Percentiles rank a stretch among this genome's conserved stretches.
phyloP scores from a whole-genome alignment of 805 yeast genomes.

The Candida xiaguanensis region DNA sequence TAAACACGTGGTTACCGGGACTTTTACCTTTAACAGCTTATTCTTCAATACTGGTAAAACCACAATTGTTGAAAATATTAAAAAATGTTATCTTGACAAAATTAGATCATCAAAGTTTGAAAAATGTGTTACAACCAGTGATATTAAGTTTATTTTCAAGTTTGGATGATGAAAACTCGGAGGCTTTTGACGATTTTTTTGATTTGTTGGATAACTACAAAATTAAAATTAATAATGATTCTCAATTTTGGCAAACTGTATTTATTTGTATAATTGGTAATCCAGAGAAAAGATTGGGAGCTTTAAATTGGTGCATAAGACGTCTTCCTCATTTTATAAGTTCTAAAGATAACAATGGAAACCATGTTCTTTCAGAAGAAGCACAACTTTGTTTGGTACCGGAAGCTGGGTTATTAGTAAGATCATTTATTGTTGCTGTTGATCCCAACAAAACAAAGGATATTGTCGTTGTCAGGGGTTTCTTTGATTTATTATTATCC shows the following conservation, averaged over 20 bases:
- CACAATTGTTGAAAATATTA: slow-evolving; percentile 64
- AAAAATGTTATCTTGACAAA: slow-evolving; percentile 47
- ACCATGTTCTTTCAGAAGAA: slow-evolving; percentile 34
- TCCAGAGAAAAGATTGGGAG: slow-evolving; percentile 80
- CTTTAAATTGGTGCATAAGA: slow-evolving; percentile 68
- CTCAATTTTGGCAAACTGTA: slow-evolving; percentile 83
- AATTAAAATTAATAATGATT: slow-evolving; percentile 54
- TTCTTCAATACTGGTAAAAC: slow-evolving; percentile 86
- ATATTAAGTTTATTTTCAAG: slow-evolving; percentile 78
- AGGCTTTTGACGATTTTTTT: slow-evolving; percentile 63
- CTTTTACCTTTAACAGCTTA: slow-evolving; percentile 83
- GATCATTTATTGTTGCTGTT: slow-evolving; percentile 72
- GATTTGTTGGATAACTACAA: slow-evolving; percentile 59
- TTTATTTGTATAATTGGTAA: slow-evolving; percentile 73
- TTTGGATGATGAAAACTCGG: slow-evolving; percentile 88
- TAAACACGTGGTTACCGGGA: slow-evolving; percentile 89
- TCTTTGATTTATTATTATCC: slow-evolving; percentile 72
- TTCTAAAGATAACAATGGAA: slow-evolving; percentile 7
- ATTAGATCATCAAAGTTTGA: slow-evolving; percentile 38
- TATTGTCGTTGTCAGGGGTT: slow-evolving; percentile 77
- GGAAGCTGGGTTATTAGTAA: slow-evolving; percentile 71
- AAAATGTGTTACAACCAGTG: slow-evolving; percentile 62
- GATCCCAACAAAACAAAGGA: slow-evolving; percentile 43
- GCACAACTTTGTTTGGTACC: slow-evolving; percentile 66
- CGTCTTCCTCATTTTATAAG: slow-evolving; percentile 56